Percentiles rank a stretch among this genome's conserved stretches.
These are phyloP conservation scores for Rhizomucor miehei DNA, from an alignment of 371 early-diverging fungal genomes.

Conservation along the genomic window DNA sequence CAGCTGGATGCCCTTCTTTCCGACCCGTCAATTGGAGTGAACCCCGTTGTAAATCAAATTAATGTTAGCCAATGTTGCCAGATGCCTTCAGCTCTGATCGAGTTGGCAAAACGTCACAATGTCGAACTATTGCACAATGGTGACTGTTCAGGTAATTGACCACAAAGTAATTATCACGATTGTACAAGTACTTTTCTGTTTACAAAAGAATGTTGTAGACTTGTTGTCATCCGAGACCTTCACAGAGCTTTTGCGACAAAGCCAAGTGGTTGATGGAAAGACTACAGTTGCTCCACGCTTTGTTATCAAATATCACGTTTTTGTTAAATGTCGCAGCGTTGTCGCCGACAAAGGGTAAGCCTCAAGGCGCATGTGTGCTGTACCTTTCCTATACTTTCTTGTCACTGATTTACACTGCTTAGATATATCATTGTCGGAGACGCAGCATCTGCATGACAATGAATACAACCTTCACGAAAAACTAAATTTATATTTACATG, in stretches of 20 bases:
- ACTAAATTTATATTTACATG: too few species aligned
- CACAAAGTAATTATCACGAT: neutral
- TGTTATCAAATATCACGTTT: slow-evolving; percentile 58
- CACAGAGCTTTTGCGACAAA: slow-evolving; percentile 28
- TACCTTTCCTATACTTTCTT: too few species aligned
- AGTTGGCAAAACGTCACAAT: slow-evolving; percentile 37
- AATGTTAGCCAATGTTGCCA: slow-evolving; percentile 40
- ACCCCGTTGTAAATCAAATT: slow-evolving; percentile 30
- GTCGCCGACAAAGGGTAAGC: slow-evolving; percentile 56
- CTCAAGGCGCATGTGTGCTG: too few species aligned
- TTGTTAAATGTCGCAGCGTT: slow-evolving; percentile 46
- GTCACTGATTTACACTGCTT: neutral
- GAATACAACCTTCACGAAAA: neutral
- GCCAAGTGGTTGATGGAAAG: slow-evolving; percentile 13
- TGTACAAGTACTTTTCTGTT: too few species aligned
- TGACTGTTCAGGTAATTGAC: slow-evolving; percentile 45
- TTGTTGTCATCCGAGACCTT: slow-evolving; percentile 33
- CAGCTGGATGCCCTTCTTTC: slow-evolving; percentile 21
- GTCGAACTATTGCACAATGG: slow-evolving; percentile 52
- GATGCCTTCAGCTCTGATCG: slow-evolving; percentile 45
- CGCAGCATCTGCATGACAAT: slow-evolving; percentile 1
- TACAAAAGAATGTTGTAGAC: slow-evolving; percentile 14
- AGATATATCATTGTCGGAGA: slow-evolving; percentile 43
- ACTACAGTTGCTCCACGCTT: slow-evolving; percentile 29
- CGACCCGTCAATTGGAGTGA: slow-evolving; percentile 17